phyloP scores from a whole-genome alignment of 768 basidiomycete species.

The Heimioporus sp. region DNA sequence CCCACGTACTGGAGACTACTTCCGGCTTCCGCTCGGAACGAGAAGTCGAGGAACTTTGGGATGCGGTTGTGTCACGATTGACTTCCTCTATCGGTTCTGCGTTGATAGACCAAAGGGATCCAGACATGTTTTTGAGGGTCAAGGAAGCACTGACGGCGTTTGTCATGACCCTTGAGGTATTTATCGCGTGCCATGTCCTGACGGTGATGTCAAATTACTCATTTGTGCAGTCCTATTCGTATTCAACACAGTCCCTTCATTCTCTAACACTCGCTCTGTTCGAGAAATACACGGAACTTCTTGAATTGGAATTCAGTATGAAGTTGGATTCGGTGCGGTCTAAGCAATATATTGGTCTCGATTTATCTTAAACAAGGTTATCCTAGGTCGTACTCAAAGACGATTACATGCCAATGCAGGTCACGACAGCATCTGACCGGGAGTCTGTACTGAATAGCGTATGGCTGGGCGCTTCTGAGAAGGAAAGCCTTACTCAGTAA shows the following conservation, averaged over 20 bases:
- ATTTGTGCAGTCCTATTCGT: conserved; percentile 70
- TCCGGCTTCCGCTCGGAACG: conserved; percentile 85
- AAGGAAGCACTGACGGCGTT: conserved; percentile 86
- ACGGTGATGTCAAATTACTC: conserved; percentile 2
- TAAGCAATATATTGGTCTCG: not conserved
- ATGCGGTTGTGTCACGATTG: conserved; percentile 73
- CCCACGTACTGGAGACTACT: conserved; percentile 85
- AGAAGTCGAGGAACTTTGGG: conserved; percentile 96
- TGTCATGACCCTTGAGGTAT: conserved; percentile 89
- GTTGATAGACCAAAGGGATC: conserved; percentile 70
- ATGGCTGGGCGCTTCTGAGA: conserved; percentile 75
- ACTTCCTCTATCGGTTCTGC: conserved; percentile 72
- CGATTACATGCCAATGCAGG: conserved; percentile 87
- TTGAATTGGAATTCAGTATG: conserved; percentile 77
- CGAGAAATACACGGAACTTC: conserved; percentile 80
- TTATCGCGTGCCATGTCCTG: conserved; percentile 8
- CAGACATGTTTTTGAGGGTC: conserved; percentile 75
- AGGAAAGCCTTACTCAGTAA: conserved; percentile 56
- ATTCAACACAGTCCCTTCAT: conserved; percentile 80
- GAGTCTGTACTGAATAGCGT: conserved; percentile 76
- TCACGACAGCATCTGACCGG: conserved; percentile 56
- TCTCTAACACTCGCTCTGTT: conserved; percentile 85
- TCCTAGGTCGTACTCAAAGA: conserved; percentile 78
- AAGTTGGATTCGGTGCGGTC: conserved; percentile 75
- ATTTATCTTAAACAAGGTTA: not conserved